Percentiles rank a stretch among this genome's conserved stretches.
Conservation (phyloP, 176 grass and related monocot genomes). For the Hyparrhenia diplandra region DNA sequence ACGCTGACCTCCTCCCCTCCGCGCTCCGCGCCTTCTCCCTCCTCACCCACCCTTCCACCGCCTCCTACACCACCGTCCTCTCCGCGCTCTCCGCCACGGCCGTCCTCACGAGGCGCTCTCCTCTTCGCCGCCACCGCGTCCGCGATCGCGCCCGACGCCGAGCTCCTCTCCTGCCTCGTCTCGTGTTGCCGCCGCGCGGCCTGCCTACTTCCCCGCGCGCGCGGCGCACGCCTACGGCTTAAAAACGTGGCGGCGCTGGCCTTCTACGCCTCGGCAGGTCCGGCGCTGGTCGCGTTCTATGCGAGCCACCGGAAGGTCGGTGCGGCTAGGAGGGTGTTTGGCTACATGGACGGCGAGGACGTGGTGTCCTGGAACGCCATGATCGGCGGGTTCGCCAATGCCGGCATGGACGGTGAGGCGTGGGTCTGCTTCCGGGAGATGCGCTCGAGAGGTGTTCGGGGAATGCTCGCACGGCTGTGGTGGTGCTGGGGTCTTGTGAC, state of each 20-base stretch:
- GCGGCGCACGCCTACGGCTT: constrained; percentile 54
- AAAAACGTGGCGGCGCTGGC: constrained; percentile 15
- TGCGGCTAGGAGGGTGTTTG: constrained; percentile 36
- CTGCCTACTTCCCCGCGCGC: constrained; percentile 19
- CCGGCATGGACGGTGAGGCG: constrained; percentile 24
- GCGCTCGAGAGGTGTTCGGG: constrained; percentile 39
- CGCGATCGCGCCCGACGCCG: constrained; percentile 42
- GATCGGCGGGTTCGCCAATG: constrained; percentile 34
- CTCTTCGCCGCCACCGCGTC: constrained; percentile 48
- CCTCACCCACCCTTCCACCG: constrained; percentile 27
- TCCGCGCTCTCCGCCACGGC: constrained; percentile 52
- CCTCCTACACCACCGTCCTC: constrained; percentile 64
- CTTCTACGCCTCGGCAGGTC: constrained; percentile 48
- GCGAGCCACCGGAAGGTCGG: constrained; percentile 33
- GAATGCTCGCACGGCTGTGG: constrained; percentile 42
- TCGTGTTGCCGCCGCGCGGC: constrained; percentile 55
- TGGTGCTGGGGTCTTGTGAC: constrained; percentile 43
- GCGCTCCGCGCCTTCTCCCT: constrained; percentile 49
- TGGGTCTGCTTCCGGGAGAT: constrained; percentile 52
- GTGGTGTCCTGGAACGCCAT: constrained; percentile 74
- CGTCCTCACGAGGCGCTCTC: constrained; percentile 34
- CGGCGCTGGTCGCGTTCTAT: constrained; percentile 63
- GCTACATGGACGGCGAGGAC: constrained; percentile 38
- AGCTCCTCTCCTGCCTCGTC: constrained; percentile 57
- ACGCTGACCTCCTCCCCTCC: constrained; percentile 12